These are phyloP conservation scores for Ophiosphaerella narmari DNA, from an alignment of 2,329 filamentous ascomycete genomes.

Conservation along the genomic window DNA sequence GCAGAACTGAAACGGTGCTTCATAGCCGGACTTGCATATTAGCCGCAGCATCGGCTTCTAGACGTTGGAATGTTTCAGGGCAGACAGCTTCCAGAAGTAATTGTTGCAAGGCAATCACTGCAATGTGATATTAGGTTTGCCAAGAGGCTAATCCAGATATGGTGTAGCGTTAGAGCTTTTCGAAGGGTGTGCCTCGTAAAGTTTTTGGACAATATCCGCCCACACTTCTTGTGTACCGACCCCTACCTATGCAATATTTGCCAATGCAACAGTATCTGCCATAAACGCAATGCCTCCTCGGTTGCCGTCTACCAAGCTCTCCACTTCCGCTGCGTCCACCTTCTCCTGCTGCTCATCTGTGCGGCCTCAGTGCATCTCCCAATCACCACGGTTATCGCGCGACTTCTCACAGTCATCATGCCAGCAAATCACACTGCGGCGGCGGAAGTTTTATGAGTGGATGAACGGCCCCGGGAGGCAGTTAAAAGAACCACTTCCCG, in stretches of 20 bases:
- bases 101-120: constrained; percentile 17
- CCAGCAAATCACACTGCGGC: constrained; percentile 53
- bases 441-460: constrained; percentile 63
- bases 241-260: neutral
- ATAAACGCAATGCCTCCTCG: constrained; percentile 40
- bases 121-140: constrained; percentile 7
- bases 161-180: constrained; percentile 24
- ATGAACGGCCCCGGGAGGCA: constrained; percentile 58
- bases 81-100: constrained; percentile 21
- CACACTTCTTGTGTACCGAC: constrained; percentile 11
- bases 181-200: constrained; percentile 15
- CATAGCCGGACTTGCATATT: constrained; percentile 18
- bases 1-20: constrained; percentile 25
- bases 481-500: constrained; percentile 54
- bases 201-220: constrained; percentile 14
- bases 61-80: constrained; percentile 28
- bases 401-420: constrained; percentile 45
- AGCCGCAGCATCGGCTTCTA: constrained; percentile 21
- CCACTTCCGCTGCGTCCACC: constrained; percentile 22
- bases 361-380: constrained; percentile 30
- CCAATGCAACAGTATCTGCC: constrained; percentile 37
- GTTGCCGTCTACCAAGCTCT: constrained; percentile 36
- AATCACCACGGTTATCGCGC: constrained; percentile 29
- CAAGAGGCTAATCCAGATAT: neutral
- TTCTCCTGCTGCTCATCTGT: constrained; percentile 20